A percentile compares a stretch with the other conserved stretches of the same genome.
Conservation (phyloP, 768 basidiomycete genomes). For the Phylloporus sp. region DNA sequence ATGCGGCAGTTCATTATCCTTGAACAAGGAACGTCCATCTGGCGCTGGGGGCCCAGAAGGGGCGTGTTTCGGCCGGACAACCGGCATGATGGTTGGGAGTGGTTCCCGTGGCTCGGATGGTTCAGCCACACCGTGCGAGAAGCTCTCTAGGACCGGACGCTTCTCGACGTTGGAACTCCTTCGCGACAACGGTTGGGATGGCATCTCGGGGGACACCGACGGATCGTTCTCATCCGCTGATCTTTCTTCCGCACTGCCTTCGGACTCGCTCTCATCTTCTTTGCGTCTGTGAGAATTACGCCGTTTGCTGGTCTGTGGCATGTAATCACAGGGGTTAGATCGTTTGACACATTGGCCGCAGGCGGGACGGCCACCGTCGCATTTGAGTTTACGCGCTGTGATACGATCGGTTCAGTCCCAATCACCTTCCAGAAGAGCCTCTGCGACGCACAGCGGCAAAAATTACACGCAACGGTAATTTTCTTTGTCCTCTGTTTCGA, state of each 20-base stretch:
- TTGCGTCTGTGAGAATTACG: slow-evolving; percentile 62
- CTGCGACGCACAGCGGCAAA: slow-evolving; percentile 73
- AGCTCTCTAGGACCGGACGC: slow-evolving; percentile 31
- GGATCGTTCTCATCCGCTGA: slow-evolving; percentile 49
- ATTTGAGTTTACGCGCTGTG: slow-evolving; percentile 82
- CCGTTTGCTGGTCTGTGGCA: slow-evolving; percentile 67
- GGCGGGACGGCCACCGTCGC: slow-evolving; percentile 80
- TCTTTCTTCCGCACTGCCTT: slow-evolving; percentile 60
- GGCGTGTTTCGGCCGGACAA: slow-evolving; percentile 28
- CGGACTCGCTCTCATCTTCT: slow-evolving; percentile 55
- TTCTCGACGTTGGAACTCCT: slow-evolving; percentile 36
- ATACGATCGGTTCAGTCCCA: slow-evolving; percentile 19
- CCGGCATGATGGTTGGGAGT: slow-evolving; percentile 36
- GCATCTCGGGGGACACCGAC: slow-evolving; percentile 54
- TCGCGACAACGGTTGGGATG: slow-evolving; percentile 33
- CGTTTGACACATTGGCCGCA: slow-evolving; percentile 82
- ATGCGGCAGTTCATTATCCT: slow-evolving; percentile 64
- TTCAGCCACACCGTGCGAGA: slow-evolving; percentile 28
- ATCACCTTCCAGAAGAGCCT: slow-evolving; percentile 8
- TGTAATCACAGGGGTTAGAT: slow-evolving; percentile 75
- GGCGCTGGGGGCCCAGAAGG: slow-evolving; percentile 20
- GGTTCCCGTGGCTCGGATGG: slow-evolving; percentile 46
- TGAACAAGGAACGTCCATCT: slow-evolving; percentile 45
- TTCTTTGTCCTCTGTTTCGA: slow-evolving; percentile 74
- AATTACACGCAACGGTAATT: slow-evolving; percentile 87